Conservation (phyloP, 2,329 filamentous ascomycete species). For the Leptoxyphium fumago region DNA sequence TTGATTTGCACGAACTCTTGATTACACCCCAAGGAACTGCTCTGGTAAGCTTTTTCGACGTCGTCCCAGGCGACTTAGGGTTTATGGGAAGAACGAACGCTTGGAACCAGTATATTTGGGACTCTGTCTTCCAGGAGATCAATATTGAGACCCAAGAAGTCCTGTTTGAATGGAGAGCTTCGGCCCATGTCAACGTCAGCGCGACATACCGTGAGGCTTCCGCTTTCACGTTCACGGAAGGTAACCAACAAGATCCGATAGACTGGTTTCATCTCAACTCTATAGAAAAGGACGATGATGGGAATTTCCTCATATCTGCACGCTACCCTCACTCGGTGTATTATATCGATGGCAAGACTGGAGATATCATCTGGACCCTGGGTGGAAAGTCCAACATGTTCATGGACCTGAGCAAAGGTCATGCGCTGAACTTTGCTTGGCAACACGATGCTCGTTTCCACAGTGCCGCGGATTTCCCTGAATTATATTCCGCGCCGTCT, state of each 20-base stretch:
- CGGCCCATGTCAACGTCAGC: slow-evolving; percentile 26
- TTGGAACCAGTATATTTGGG: slow-evolving; percentile 21
- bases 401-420: slow-evolving; percentile 15
- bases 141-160: slow-evolving; percentile 29
- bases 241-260: slow-evolving; percentile 29
- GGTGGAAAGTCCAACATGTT: slow-evolving; percentile 31
- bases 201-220: slow-evolving; percentile 22
- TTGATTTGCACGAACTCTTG: slow-evolving; percentile 30
- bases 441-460: slow-evolving; percentile 20
- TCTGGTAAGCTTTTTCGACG: slow-evolving; percentile 29
- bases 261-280: slow-evolving; percentile 42
- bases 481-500: slow-evolving; percentile 11
- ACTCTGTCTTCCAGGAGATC: slow-evolving; percentile 32
- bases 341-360: slow-evolving; percentile 29
- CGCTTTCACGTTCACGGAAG: slow-evolving; percentile 26
- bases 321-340: slow-evolving; percentile 28
- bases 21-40: slow-evolving; percentile 28
- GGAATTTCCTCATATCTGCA: slow-evolving; percentile 33
- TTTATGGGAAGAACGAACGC: slow-evolving; percentile 10
- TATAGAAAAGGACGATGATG: slow-evolving; percentile 31
- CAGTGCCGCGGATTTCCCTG: slow-evolving; percentile 11
- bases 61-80: slow-evolving; percentile 10
- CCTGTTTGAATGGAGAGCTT: slow-evolving; percentile 34
- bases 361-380: slow-evolving; percentile 31
- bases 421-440: slow-evolving; percentile 18